phyloP scores from a whole-genome alignment of 768 basidiomycete species.

The Rhizopogon salebrosus region DNA sequence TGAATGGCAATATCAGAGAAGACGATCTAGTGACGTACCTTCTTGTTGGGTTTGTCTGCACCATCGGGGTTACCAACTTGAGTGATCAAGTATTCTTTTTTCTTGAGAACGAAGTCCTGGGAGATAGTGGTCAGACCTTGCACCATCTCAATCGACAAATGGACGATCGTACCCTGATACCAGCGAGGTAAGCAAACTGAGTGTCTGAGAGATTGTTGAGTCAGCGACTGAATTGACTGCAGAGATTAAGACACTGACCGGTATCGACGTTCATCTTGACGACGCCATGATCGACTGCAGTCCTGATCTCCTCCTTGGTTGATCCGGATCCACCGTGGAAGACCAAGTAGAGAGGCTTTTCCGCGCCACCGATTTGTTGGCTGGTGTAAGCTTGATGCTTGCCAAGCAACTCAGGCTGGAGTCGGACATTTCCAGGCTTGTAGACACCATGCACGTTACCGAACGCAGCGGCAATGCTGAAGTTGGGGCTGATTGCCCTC shows the following conservation, averaged over 20 bases:
- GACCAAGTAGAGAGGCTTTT: conserved; percentile 94
- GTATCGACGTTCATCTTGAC: conserved; percentile 99
- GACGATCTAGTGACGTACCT: conserved; percentile 39
- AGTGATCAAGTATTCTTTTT: conserved; percentile 80
- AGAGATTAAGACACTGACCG: conserved; percentile 27
- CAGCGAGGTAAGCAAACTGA: conserved; percentile 85
- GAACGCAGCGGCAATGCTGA: conserved; percentile 96
- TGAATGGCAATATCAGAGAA: not conserved
- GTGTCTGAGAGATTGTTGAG: conserved; percentile 47
- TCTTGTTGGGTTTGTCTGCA: conserved; percentile 98
- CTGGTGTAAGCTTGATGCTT: conserved; percentile 84
- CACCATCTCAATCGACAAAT: not conserved
- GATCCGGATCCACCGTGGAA: conserved; percentile 99
- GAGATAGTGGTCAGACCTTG: not conserved
- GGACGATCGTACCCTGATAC: conserved; percentile 58
- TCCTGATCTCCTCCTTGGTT: conserved; percentile 90
- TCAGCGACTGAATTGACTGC: not conserved
- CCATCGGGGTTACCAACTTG: conserved; percentile 99
- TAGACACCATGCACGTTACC: conserved; percentile 99
- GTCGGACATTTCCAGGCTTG: conserved; percentile 95
- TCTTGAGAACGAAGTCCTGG: conserved; percentile 81
- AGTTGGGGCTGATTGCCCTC: conserved; percentile 80
- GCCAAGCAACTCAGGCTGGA: conserved; percentile 85
- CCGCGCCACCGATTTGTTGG: conserved; percentile 57
- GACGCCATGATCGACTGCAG: conserved; percentile 87